phyloP scores from a whole-genome alignment of 2,329 filamentous ascomycete species.

The Phaeosphaeria sp. region DNA sequence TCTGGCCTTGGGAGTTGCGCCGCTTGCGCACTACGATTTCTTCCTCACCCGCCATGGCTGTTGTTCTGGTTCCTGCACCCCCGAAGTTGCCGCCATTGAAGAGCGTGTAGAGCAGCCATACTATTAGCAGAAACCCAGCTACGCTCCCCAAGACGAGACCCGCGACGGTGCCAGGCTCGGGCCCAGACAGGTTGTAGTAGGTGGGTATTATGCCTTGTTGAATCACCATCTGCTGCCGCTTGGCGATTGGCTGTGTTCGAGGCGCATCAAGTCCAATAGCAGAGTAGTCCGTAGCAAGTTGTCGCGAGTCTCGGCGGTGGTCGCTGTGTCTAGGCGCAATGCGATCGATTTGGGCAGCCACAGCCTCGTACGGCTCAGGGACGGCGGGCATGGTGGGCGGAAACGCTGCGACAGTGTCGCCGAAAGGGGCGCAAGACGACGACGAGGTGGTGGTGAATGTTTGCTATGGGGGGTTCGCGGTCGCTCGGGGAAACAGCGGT shows the following conservation, averaged over 20 bases:
- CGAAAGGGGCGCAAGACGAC: conserved; percentile 11
- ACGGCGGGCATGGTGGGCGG: conserved; percentile 36
- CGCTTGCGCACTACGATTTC: conserved; percentile 61
- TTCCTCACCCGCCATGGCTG: conserved; percentile 57
- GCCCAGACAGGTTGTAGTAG: conserved; percentile 64
- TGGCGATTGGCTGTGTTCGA: conserved; percentile 16
- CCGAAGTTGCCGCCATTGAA: conserved; percentile 39
- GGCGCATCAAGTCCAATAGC: conserved; percentile 21
- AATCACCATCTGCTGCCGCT: conserved; percentile 26
- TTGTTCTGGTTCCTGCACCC: conserved; percentile 37
- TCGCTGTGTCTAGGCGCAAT: conserved; percentile 27
- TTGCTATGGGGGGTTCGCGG: conserved; percentile 15
- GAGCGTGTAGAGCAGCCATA: conserved; percentile 58
- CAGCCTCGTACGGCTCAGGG: conserved; percentile 23
- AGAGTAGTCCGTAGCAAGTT: conserved; percentile 21
- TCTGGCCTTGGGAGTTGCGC: conserved; percentile 37
- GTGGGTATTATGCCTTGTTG: conserved; percentile 61
- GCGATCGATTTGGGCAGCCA: conserved; percentile 27
- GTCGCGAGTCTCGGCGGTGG: conserved; percentile 21
- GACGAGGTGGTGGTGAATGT: conserved; percentile 12
- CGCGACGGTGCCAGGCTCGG: conserved; percentile 63
- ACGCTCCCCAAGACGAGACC: conserved; percentile 66
- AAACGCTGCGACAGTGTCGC: conserved; percentile 17
- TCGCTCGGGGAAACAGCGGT: conserved; percentile 25
- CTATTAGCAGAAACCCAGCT: conserved; percentile 59